Evolutionary conservation across 1,284 basidiomycete species (phyloP).

Genomic region (Trichosporon faecale): DNA sequence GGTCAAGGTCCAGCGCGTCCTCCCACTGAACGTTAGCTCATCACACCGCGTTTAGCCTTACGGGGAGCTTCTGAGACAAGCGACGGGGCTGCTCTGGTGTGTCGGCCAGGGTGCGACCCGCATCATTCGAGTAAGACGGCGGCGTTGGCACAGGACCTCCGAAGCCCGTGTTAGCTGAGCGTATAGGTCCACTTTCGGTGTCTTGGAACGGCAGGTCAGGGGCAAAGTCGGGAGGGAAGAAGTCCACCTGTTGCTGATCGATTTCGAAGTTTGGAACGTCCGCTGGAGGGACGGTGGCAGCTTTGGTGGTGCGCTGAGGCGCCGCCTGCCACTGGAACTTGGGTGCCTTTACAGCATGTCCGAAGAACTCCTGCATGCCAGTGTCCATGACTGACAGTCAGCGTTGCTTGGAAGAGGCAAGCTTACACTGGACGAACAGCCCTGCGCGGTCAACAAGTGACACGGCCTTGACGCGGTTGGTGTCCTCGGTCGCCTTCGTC

Average conservation of each 20-base stretch:
- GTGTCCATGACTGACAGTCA: conserved; percentile 33
- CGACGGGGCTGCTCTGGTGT: background rate
- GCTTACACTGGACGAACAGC: conserved; percentile 32
- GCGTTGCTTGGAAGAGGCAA: background rate
- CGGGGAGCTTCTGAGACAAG: background rate
- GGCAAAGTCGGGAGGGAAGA: background rate
- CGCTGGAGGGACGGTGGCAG: background rate
- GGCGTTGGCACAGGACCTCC: background rate
- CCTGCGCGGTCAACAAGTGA: conserved; percentile 32
- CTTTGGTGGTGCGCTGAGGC: background rate
- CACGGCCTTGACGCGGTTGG: conserved; percentile 12
- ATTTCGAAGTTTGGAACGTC: background rate
- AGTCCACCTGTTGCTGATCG: background rate
- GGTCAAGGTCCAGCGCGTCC: background rate
- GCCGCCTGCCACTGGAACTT: conserved; percentile 40
- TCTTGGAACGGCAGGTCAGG: background rate
- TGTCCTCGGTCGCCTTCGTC: conserved; percentile 12
- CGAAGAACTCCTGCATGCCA: conserved; percentile 32
- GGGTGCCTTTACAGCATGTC: conserved; percentile 18
- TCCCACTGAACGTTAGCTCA: background rate
- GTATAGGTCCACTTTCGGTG: background rate
- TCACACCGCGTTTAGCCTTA: background rate
- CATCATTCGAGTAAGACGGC: background rate
- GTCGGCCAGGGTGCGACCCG: background rate
- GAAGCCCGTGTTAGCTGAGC: background rate